These are phyloP conservation scores for Cryptosporidium bovis DNA, from an alignment of 169 alveolate genomes.

Conservation along the genomic window DNA sequence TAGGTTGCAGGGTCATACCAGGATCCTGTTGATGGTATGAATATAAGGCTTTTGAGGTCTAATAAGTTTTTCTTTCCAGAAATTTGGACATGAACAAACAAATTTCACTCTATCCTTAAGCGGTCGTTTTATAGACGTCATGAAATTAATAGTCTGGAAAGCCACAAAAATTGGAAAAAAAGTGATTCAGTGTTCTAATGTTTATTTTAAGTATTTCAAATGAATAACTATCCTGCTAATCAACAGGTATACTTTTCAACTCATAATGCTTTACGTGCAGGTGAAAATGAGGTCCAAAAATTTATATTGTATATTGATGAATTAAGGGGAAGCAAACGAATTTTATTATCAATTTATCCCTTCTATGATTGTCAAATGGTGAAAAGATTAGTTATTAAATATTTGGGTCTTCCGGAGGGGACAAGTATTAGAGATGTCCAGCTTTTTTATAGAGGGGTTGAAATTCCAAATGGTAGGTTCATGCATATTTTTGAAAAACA, in stretches of 20 bases:
- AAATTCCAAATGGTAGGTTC: constrained; percentile 88
- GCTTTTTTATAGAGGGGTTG: constrained; percentile 88
- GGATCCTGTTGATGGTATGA: constrained; percentile 59
- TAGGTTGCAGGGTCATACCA: constrained; percentile 64
- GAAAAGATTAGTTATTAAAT: constrained; percentile 87
- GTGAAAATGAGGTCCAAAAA: constrained; percentile 82
- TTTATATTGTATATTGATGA: constrained; percentile 83
- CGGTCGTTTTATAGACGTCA: constrained; percentile 55
- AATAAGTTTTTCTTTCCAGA: constrained; percentile 59
- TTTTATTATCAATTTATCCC: constrained; percentile 85
- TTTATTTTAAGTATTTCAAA: constrained; percentile 30
- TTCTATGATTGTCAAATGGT: constrained; percentile 87
- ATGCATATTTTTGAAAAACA: constrained; percentile 86
- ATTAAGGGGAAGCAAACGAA: constrained; percentile 84
- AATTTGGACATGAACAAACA: constrained; percentile 22
- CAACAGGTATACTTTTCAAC: constrained; percentile 89
- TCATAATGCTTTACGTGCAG: constrained; percentile 84
- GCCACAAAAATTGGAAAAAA: constrained; percentile 16
- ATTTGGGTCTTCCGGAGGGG: constrained; percentile 83
- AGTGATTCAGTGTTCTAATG: constrained; percentile 21
- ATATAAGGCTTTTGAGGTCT: constrained; percentile 12
- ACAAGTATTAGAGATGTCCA: constrained; percentile 84
- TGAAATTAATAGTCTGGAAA: not conserved
- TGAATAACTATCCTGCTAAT: constrained; percentile 72
- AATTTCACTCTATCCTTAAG: not conserved